Evolutionary conservation across 257 asterid species (phyloP), one percentile per base, ranked within the genome.

Genomic region (Ilex aquifolium): DNA sequence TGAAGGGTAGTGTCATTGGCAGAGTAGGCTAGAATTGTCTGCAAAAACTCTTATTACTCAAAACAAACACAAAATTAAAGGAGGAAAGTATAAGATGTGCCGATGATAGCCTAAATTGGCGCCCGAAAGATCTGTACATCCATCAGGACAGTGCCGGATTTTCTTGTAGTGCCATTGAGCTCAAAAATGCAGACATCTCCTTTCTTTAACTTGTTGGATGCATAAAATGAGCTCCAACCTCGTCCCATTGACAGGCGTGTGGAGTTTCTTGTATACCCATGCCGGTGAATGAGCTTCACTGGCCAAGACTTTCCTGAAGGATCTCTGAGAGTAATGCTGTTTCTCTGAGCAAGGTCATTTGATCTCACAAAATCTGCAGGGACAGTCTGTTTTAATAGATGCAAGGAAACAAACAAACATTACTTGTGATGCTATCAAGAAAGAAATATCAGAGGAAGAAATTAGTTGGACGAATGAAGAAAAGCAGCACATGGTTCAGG

Each of bases 161-260:
- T 36, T 36, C 42, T 36, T 0, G 42, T 36, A 36, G 42, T 8
- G 7, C 42, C 5, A 8, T 36, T n/a, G 52, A 59, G 31, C 55
- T 75, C 46, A 58, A 75, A 75, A 13, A 42, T 30, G 65, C 80
- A 75, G 32, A 13, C n/a, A 27, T 75, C 70, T 29, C 76, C 76
- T 9, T 30, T 55, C 53, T 66, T 66, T n/a, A 75, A 65, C 12
- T 70, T 48, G 61, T 66, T 70, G 17, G 63, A 32, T 36, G 36
- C 15, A 31, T 50, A 51, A 53, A 75, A 70, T 11, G 53, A 58
- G 0, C 13, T 16, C 76, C 73, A 70, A 5, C 73, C 76, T 4
- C n/a, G 55, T 15, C 64, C 12, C 56, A 66, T 54, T 16, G 14
- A 2, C 3, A 46, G 13, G 14, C 14, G 10, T 46, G 6, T 44